Percentiles rank a stretch among this genome's conserved stretches.
Conservation (phyloP, 2,329 filamentous ascomycete genomes). For the Orbilia brochopaga region DNA sequence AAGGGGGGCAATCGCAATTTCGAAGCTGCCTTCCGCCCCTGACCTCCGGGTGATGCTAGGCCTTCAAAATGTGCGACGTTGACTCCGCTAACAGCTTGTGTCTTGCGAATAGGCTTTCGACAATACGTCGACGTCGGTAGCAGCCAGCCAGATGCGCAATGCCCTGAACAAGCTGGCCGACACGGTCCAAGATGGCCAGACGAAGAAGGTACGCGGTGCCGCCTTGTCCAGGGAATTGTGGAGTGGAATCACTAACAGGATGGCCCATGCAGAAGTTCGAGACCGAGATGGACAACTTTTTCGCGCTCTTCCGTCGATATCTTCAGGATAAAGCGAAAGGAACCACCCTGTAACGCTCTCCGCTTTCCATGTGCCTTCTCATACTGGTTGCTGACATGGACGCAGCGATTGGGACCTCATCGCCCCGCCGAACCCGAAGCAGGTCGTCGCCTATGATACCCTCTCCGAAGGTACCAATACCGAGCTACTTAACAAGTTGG, state of each 20-base stretch:
- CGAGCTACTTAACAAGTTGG: slow-evolving; percentile 94
- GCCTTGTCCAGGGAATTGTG: background rate
- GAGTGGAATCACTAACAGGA: slow-evolving; percentile 36
- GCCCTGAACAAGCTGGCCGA: slow-evolving; percentile 89
- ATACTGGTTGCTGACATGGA: slow-evolving; percentile 51
- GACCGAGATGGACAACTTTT: slow-evolving; percentile 99
- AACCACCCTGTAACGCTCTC: slow-evolving; percentile 72
- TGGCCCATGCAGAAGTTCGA: slow-evolving; percentile 75
- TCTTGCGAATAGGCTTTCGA: slow-evolving; percentile 80
- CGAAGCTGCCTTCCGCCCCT: background rate
- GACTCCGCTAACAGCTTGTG: background rate
- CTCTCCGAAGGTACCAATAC: slow-evolving; percentile 89
- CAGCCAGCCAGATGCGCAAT: slow-evolving; percentile 99
- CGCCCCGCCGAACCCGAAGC: slow-evolving; percentile 85
- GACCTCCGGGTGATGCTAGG: background rate
- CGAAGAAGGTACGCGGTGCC: slow-evolving; percentile 74
- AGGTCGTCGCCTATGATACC: slow-evolving; percentile 93
- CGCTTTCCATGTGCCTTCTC: slow-evolving; percentile 13
- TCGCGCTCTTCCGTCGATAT: slow-evolving; percentile 96
- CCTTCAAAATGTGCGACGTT: background rate
- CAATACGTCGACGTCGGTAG: slow-evolving; percentile 97
- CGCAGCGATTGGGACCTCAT: slow-evolving; percentile 93
- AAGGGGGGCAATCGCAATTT: background rate
- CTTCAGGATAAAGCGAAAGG: slow-evolving; percentile 99
- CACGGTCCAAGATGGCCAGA: slow-evolving; percentile 78